phyloP scores from a whole-genome alignment of 345 rosid species.

The Nephelium lappaceum region DNA sequence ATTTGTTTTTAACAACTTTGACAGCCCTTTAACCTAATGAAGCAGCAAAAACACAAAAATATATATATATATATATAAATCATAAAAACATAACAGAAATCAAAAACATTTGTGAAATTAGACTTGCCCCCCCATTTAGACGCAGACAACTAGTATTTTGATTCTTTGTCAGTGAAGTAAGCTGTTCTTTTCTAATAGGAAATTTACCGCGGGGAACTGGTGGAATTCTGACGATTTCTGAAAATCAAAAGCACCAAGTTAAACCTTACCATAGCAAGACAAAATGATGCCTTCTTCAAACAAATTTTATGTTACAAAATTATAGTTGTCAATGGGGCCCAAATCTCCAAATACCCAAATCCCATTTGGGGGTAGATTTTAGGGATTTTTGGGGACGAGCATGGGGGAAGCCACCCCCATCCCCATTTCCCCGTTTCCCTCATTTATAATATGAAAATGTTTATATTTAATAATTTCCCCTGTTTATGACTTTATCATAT shows the following conservation, averaged over 20 bases:
- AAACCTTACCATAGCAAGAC: background rate
- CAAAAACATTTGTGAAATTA: conserved; percentile 16
- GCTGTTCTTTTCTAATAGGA: conserved; percentile 68
- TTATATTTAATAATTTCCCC: no score
- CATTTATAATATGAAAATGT: no score
- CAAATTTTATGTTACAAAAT: background rate
- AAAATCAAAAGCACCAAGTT: conserved; percentile 21
- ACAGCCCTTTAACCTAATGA: conserved; percentile 69
- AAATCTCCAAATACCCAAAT: no score
- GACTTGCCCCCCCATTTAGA: conserved; percentile 81
- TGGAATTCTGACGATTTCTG: conserved; percentile 40
- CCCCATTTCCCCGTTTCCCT: no score
- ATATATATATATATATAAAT: background rate
- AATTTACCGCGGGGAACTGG: conserved; percentile 55
- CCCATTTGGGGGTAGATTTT: no score
- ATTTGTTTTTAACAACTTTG: conserved; percentile 66
- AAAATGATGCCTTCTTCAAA: background rate
- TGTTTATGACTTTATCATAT: no score
- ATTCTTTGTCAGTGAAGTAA: conserved; percentile 76
- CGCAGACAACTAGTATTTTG: conserved; percentile 55
- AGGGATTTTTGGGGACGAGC: no score
- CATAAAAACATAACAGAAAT: conserved; percentile 10
- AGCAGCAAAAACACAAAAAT: conserved; percentile 6
- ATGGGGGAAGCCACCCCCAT: no score
- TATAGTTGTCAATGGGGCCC: no score